These are phyloP conservation scores for Fusarium sp. DNA, from an alignment of 2,329 filamentous ascomycete genomes.

Conservation along the genomic window DNA sequence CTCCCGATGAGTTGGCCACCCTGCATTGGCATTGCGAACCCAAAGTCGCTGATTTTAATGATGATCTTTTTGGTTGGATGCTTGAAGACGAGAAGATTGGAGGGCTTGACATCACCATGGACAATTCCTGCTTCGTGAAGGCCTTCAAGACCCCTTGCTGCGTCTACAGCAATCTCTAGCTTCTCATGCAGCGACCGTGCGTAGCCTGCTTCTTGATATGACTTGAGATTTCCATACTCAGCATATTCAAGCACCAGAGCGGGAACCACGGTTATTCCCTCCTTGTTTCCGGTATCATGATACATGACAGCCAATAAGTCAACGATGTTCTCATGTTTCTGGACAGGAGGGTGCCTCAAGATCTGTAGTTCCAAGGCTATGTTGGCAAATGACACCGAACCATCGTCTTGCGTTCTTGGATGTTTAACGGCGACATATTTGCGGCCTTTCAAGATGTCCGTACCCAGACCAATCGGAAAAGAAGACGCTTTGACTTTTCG, in stretches of 20 bases:
- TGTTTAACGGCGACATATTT: neutral
- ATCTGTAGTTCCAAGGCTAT: neutral
- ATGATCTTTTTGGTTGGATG: neutral
- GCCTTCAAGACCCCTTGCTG: neutral
- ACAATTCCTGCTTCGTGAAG: neutral
- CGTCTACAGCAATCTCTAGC: neutral
- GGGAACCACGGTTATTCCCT: neutral
- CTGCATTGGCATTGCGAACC: neutral
- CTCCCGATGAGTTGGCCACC: neutral
- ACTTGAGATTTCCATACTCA: neutral
- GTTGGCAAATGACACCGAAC: neutral
- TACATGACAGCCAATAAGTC: neutral
- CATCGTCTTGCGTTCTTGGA: neutral
- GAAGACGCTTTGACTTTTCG: neutral
- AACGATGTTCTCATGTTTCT: neutral
- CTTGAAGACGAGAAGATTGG: neutral
- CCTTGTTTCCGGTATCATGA: neutral
- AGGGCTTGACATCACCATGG: neutral
- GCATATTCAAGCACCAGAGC: neutral
- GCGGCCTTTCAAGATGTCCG: neutral
- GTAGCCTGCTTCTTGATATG: conserved; percentile 1
- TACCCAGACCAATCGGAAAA: neutral
- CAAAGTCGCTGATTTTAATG: neutral
- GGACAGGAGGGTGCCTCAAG: neutral
- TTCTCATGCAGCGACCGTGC: neutral